These are phyloP conservation scores for Porcisia hertigi DNA, from an alignment of 208 protist species.

Conservation along the genomic window DNA sequence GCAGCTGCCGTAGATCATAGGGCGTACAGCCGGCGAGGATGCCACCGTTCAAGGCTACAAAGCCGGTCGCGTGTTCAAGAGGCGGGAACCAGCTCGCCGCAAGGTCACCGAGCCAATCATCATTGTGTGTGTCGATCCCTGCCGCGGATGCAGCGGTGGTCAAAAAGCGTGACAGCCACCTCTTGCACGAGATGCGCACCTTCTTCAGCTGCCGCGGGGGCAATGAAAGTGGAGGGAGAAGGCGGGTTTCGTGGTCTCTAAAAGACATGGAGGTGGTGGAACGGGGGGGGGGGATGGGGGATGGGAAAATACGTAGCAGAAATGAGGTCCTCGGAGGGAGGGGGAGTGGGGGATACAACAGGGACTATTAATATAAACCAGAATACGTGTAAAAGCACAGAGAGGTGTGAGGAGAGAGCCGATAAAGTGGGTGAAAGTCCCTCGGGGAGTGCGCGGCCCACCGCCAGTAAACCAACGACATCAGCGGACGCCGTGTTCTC, in stretches of 20 bases:
- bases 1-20: constrained; percentile 32
- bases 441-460: too few relatives aligned
- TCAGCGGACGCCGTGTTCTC: too few relatives aligned
- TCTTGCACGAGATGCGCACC: constrained; percentile 13
- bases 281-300: too few relatives aligned
- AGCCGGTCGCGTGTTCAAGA: constrained; percentile 27
- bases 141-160: neutral
- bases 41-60: constrained; percentile 68
- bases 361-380: too few relatives aligned
- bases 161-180: constrained; percentile 28
- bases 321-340: too few relatives aligned
- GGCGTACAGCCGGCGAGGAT: constrained; percentile 50
- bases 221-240: constrained; percentile 9
- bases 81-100: neutral
- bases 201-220: constrained; percentile 31
- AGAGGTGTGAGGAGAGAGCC: too few relatives aligned
- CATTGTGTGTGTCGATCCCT: neutral
- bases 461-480: too few relatives aligned
- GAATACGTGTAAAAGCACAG: too few relatives aligned
- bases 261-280: neutral
- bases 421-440: too few relatives aligned
- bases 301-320: neutral
- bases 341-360: too few relatives aligned
- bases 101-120: neutral
- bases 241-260: neutral